Base-by-base conservation (phyloP, 1,284 basidiomycete genomes). In the Leccinum pallidistipes region DNA sequence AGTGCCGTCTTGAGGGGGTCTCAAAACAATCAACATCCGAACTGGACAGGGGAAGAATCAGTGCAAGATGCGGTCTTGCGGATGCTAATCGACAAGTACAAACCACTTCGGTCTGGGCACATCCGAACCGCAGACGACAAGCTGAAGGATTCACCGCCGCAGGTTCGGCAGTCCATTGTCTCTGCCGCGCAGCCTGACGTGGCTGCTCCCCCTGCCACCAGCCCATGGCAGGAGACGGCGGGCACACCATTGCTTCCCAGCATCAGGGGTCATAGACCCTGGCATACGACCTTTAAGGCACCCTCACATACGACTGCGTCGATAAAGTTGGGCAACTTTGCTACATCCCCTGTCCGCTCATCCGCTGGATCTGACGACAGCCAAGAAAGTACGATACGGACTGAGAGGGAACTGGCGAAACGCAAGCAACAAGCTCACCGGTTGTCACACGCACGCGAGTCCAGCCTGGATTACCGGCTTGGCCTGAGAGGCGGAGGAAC, bases 41-140 rank as follows among this genome's bases (percentile, higher is more conserved):
- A 88, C 69, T 94, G 91, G 92, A 84, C 83, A 2, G 91, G 91
- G 1, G 90, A 94, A 14, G 92, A 94, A 74, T 79, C 81, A 2
- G 79, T 86, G 3, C 78, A 85, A 61, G 90, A 93, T 76, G 83
- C 88, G 0, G 90, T 94, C 0, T 79, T 94, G 21, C 84, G 91
- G 27, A 94, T 95, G 92, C 83, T 94, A 4, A 82, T 93, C 47
- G 92, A 94, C 78, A 92, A 92, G 68, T 87, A 94, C 78, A 92
- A 91, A 75, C 91, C 92, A 5, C 76, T 92, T 32, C 82, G 90
- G 12, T 83, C 79, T 11, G 86, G 85, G 7, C 70, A 77, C n/a
- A 81, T 91, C 36, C 77, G 81, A 63, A 81, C 85, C 3, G 88
- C 91, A 9, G 91, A 94, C 61, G 82, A 92, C 73, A 92, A 90